Conservation (phyloP, 345 rosid genomes). For the Populus ilicifolia region DNA sequence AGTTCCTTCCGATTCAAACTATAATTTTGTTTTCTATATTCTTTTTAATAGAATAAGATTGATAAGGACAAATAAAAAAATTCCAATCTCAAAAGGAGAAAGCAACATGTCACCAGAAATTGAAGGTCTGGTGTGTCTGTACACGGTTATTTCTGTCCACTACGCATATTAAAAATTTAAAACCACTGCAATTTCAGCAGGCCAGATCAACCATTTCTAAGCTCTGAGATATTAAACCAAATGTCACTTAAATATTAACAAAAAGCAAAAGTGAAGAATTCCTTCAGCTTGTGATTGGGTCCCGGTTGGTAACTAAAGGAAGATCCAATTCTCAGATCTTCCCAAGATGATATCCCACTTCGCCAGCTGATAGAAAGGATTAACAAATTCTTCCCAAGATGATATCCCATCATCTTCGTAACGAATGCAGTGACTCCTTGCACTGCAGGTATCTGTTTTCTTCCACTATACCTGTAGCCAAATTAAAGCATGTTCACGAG, state of each 20-base stretch:
- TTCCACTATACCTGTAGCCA: conserved; percentile 74
- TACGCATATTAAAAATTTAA: background rate
- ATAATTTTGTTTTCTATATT: background rate
- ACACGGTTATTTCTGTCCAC: conserved; percentile 14
- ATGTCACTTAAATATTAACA: conserved; percentile 2
- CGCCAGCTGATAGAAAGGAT: background rate
- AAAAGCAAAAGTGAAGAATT: background rate
- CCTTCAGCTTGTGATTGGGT: background rate
- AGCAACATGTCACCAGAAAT: conserved; percentile 15
- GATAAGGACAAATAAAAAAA: conserved; percentile 17
- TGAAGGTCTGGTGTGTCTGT: conserved; percentile 4
- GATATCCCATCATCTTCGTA: conserved; percentile 51
- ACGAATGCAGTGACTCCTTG: conserved; percentile 75
- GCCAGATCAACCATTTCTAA: conserved; percentile 2
- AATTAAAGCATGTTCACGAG: conserved; percentile 67
- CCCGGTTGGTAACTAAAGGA: background rate
- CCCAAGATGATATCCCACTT: background rate
- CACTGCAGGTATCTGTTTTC: conserved; percentile 75
- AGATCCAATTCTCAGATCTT: background rate
- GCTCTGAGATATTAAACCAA: background rate
- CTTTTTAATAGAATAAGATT: background rate
- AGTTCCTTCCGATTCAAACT: background rate
- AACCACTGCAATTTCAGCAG: conserved; percentile 1
- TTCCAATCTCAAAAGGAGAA: conserved; percentile 1
- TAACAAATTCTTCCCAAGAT: background rate